phyloP scores from a whole-genome alignment of 169 alveolate species.

The Cryptosporidium viatorum region DNA sequence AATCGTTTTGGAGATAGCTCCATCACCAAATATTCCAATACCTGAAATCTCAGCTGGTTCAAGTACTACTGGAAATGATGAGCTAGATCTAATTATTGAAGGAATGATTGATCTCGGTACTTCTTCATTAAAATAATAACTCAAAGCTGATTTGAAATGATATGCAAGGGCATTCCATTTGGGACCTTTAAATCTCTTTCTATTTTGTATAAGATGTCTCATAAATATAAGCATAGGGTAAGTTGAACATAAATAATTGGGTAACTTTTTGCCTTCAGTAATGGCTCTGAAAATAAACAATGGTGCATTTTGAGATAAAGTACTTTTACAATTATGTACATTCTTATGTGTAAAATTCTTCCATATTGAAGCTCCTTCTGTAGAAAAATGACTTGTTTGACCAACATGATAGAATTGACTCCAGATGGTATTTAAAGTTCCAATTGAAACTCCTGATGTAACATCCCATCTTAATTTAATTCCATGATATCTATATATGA shows the following conservation, averaged over 20 bases:
- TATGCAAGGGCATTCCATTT: slow-evolving; percentile 64
- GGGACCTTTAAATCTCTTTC: slow-evolving; percentile 43
- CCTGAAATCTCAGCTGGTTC: slow-evolving; percentile 56
- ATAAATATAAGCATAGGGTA: slow-evolving; percentile 44
- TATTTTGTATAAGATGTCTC: slow-evolving; percentile 57
- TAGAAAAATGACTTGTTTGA: slow-evolving; percentile 33
- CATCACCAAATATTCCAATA: slow-evolving; percentile 62
- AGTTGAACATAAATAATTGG: slow-evolving; percentile 45
- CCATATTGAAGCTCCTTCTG: slow-evolving; percentile 60
- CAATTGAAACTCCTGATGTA: slow-evolving; percentile 55
- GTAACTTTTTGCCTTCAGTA: neutral
- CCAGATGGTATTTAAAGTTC: slow-evolving; percentile 47
- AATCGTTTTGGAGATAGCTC: slow-evolving; percentile 17
- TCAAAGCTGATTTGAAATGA: slow-evolving; percentile 8
- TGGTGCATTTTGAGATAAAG: slow-evolving; percentile 3
- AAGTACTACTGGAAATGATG: slow-evolving; percentile 43
- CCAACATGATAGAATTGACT: slow-evolving; percentile 45
- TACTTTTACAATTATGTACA: slow-evolving; percentile 47
- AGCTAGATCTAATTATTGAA: slow-evolving; percentile 27
- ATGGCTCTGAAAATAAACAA: neutral
- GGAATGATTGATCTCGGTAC: slow-evolving; percentile 17
- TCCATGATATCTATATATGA: slow-evolving; percentile 43
- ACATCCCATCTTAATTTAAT: slow-evolving; percentile 73
- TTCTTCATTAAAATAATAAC: slow-evolving; percentile 64
- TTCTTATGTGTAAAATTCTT: slow-evolving; percentile 27